Evolutionary conservation across 2,329 filamentous ascomycete genomes (phyloP).

Genomic region (Didymella pinodella): DNA sequence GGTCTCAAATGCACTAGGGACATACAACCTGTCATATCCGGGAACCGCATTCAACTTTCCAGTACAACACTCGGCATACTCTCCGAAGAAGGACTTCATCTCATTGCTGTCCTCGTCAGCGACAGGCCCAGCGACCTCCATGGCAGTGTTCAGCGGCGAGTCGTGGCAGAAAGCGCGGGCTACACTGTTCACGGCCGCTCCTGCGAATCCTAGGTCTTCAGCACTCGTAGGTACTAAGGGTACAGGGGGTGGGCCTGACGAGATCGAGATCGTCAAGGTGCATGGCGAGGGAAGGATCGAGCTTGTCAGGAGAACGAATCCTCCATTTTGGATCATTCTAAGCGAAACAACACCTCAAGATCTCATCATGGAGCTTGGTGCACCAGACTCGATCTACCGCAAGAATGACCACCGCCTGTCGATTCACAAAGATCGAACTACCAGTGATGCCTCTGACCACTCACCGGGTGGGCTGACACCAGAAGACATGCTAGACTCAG

Average conservation of each 20-base stretch:
- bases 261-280: conserved; percentile 81
- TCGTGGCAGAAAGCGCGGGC: conserved; percentile 88
- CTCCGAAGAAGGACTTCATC: conserved; percentile 80
- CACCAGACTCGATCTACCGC: conserved; percentile 91
- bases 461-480: conserved; percentile 40
- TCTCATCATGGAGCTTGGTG: conserved; percentile 86
- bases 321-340: conserved; percentile 74
- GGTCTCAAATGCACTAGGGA: conserved; percentile 66
- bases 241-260: conserved; percentile 83
- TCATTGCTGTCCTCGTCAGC: conserved; percentile 81
- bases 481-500: conserved; percentile 44
- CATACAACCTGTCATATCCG: conserved; percentile 91
- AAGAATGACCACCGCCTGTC: conserved; percentile 90
- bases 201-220: conserved; percentile 77
- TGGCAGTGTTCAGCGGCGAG: conserved; percentile 89
- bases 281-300: conserved; percentile 81
- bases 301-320: conserved; percentile 73
- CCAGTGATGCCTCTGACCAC: conserved; percentile 48
- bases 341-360: conserved; percentile 93
- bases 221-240: conserved; percentile 70
- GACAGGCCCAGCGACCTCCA: conserved; percentile 78
- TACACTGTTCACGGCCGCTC: conserved; percentile 76
- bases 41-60: conserved; percentile 94
- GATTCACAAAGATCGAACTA: conserved; percentile 68
- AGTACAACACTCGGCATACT: conserved; percentile 76